phyloP scores from a whole-genome alignment of 2,329 filamentous ascomycete genomes.

The Colletotrichum brevisporum region DNA sequence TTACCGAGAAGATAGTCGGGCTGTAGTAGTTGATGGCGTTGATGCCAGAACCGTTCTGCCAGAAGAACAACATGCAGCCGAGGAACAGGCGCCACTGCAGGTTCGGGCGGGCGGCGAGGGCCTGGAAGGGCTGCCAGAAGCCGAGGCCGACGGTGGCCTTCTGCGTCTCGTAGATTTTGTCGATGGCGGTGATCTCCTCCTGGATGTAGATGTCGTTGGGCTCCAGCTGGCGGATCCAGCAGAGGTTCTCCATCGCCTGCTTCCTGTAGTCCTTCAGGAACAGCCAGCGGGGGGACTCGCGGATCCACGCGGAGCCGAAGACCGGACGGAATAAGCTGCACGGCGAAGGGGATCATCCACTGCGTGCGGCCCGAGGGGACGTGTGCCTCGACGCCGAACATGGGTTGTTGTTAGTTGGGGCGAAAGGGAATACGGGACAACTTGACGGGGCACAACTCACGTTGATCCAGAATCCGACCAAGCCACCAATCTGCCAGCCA shows the following conservation, averaged over 20 bases:
- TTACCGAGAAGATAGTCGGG: conserved; percentile 71
- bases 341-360: conserved; percentile 66
- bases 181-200: conserved; percentile 73
- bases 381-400: conserved; percentile 40
- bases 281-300: conserved; percentile 73
- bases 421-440: conserved; percentile 35
- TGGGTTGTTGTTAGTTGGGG: conserved; percentile 32
- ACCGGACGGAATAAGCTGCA: conserved; percentile 71
- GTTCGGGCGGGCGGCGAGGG: conserved; percentile 60
- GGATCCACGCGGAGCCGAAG: conserved; percentile 61
- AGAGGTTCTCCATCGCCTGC: conserved; percentile 64
- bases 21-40: conserved; percentile 77
- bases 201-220: conserved; percentile 70
- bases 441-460: too few species aligned
- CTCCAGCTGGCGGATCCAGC: conserved; percentile 67
- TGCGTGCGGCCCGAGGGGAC: conserved; percentile 40
- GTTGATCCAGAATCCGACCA: conserved; percentile 67
- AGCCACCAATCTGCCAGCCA: conserved; percentile 65
- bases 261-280: conserved; percentile 67
- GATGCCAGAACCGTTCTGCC: conserved; percentile 76
- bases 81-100: conserved; percentile 73
- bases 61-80: conserved; percentile 75
- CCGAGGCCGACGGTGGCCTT: conserved; percentile 66
- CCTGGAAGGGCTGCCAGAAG: conserved; percentile 72
- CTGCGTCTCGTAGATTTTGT: conserved; percentile 63